phyloP scores from a whole-genome alignment of 83 land plant species.

The Diphasiastrum complanatum region DNA sequence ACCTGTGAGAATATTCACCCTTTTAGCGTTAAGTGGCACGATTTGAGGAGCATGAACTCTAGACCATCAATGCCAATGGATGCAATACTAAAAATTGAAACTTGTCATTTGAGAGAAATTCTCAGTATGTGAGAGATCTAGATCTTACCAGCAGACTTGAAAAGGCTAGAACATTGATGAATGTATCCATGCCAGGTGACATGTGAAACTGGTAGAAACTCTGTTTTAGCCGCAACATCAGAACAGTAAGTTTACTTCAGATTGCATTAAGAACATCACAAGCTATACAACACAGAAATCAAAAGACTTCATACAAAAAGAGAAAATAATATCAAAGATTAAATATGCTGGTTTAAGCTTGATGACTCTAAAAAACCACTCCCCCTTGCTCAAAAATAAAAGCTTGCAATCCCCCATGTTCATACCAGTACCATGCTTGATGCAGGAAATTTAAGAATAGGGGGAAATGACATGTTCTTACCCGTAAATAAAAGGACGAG shows the following conservation, averaged over 20 bases:
- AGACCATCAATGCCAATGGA: neutral
- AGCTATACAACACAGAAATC: neutral
- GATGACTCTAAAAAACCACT: too few relatives aligned
- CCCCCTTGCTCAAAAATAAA: too few relatives aligned
- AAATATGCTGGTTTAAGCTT: too few relatives aligned
- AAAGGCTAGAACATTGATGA: slow-evolving; percentile 40
- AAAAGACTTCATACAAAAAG: too few relatives aligned
- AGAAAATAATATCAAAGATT: too few relatives aligned
- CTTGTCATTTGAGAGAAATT: neutral
- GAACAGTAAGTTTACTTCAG: neutral
- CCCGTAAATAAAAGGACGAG: slow-evolving; percentile 53
- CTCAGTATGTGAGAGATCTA: neutral
- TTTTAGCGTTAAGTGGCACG: neutral
- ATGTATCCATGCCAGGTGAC: slow-evolving; percentile 12
- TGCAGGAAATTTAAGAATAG: neutral
- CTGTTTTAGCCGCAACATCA: neutral
- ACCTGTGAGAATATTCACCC: too few relatives aligned
- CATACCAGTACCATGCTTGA: too few relatives aligned
- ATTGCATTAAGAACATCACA: neutral
- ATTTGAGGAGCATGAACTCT: neutral
- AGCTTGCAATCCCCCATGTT: too few relatives aligned
- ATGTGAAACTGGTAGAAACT: neutral
- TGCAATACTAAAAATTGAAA: neutral
- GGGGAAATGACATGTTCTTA: neutral
- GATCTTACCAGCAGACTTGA: slow-evolving; percentile 53